Percentiles rank a stretch among this genome's conserved stretches.
phyloP scores from a whole-genome alignment of 2,329 filamentous ascomycete genomes.

The Colletotrichum gigasporum region DNA sequence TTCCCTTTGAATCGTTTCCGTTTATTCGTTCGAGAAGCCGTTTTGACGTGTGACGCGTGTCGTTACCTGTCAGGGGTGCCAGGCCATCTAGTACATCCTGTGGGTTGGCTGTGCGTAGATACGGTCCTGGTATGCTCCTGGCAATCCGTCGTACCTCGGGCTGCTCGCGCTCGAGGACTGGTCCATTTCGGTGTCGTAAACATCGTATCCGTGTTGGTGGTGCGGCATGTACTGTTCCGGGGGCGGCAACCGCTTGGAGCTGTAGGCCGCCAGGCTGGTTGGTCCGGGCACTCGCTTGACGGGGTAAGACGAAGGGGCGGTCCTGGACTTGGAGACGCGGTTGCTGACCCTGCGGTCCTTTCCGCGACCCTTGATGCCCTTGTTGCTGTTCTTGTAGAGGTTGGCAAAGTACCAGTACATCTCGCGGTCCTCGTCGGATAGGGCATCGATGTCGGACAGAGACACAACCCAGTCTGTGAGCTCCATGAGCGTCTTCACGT shows the following conservation, averaged over 20 bases:
- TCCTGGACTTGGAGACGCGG: constrained; percentile 35
- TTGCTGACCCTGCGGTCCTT: constrained; percentile 76
- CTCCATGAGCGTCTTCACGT: constrained; percentile 75
- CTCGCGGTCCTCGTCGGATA: constrained; percentile 76
- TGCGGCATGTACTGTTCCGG: constrained; percentile 31
- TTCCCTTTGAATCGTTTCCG: constrained; percentile 3
- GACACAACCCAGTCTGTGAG: constrained; percentile 77
- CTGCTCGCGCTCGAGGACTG: constrained; percentile 30
- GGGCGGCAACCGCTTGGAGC: constrained; percentile 24
- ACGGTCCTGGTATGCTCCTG: constrained; percentile 20
- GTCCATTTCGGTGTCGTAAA: constrained; percentile 31
- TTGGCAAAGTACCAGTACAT: constrained; percentile 85
- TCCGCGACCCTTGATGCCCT: constrained; percentile 95
- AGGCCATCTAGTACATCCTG: constrained; percentile 22
- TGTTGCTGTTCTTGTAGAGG: constrained; percentile 98
- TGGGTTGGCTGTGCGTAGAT: constrained; percentile 22
- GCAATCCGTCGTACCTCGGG: constrained; percentile 24
- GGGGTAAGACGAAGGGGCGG: constrained; percentile 24
- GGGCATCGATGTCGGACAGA: constrained; percentile 67
- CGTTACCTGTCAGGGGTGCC: not conserved
- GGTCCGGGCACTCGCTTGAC: constrained; percentile 28
- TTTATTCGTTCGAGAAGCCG: constrained; percentile 15
- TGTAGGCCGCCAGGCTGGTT: constrained; percentile 27
- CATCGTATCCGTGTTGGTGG: constrained; percentile 25
- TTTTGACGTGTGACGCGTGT: not conserved